phyloP scores from a whole-genome alignment of 768 basidiomycete genomes.

The Cubamyces lactineus region DNA sequence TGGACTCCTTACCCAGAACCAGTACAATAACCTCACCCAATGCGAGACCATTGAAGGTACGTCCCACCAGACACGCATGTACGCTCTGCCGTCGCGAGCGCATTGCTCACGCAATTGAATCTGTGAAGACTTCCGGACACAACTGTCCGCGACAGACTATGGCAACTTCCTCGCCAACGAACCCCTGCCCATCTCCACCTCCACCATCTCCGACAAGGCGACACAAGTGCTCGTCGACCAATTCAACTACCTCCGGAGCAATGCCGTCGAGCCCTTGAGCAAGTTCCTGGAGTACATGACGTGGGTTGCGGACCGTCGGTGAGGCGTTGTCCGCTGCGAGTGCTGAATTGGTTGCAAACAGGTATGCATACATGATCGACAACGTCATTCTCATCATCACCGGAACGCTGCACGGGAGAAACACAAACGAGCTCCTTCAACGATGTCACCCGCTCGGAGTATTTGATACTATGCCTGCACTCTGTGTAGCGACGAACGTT shows the following conservation, averaged over 20 bases:
- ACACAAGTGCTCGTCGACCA: conserved; percentile 95
- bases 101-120: not conserved
- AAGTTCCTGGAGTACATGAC: conserved; percentile 98
- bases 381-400: conserved; percentile 97
- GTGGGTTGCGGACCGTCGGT: conserved; percentile 50
- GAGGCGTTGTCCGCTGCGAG: not conserved
- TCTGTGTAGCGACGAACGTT: conserved; percentile 98
- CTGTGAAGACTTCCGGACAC: conserved; percentile 84
- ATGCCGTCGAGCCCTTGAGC: conserved; percentile 87
- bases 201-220: conserved; percentile 95
- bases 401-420: conserved; percentile 94
- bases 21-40: conserved; percentile 93
- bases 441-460: conserved; percentile 96
- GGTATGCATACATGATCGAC: conserved; percentile 99
- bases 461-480: conserved; percentile 98
- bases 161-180: conserved; percentile 98
- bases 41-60: conserved; percentile 96
- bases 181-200: conserved; percentile 88
- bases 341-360: conserved; percentile 37
- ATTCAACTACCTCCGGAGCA: conserved; percentile 91
- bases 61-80: conserved; percentile 16
- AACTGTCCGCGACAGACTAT: conserved; percentile 95
- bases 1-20: conserved; percentile 84
- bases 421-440: conserved; percentile 94
- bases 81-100: not conserved